phyloP scores from a whole-genome alignment of 352 stramenopile genomes.

The Phytopythium aichiense region DNA sequence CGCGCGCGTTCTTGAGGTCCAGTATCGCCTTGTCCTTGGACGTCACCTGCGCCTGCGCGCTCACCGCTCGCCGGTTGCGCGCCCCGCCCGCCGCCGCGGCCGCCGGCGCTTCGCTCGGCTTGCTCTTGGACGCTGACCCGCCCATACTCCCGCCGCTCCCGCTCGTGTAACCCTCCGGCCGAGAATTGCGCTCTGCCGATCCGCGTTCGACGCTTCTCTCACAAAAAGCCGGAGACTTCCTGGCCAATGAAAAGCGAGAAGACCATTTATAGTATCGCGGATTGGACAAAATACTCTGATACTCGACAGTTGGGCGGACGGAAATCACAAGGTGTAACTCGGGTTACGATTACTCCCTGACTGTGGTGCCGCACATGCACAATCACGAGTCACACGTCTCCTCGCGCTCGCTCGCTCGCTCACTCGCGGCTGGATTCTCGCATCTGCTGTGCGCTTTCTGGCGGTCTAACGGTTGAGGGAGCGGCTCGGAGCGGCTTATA shows the following conservation, averaged over 20 bases:
- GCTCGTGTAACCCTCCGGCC: neutral
- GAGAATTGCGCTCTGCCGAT: no score
- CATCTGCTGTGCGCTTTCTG: neutral
- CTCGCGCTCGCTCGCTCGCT: neutral
- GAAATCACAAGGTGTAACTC: neutral
- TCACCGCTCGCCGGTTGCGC: conserved; percentile 8
- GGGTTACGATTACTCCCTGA: neutral
- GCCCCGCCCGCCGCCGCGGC: neutral
- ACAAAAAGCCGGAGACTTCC: neutral
- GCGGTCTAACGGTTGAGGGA: neutral
- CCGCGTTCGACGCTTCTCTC: no score
- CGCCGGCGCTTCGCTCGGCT: conserved; percentile 17
- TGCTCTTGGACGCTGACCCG: conserved; percentile 50
- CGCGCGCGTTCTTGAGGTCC: conserved; percentile 88
- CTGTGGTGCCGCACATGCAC: neutral
- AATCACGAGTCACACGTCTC: conserved; percentile 7
- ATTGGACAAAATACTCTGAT: neutral
- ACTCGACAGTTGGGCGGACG: neutral
- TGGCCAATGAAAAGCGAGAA: neutral
- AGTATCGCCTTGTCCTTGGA: conserved; percentile 88
- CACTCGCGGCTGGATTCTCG: conserved; percentile 2
- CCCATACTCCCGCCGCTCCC: conserved; percentile 26
- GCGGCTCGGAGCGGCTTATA: neutral
- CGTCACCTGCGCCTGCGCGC: conserved; percentile 59
- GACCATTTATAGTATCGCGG: neutral